Evolutionary conservation across 1,284 basidiomycete genomes (phyloP).

Genomic region (Butyriboletus appendiculatus): DNA sequence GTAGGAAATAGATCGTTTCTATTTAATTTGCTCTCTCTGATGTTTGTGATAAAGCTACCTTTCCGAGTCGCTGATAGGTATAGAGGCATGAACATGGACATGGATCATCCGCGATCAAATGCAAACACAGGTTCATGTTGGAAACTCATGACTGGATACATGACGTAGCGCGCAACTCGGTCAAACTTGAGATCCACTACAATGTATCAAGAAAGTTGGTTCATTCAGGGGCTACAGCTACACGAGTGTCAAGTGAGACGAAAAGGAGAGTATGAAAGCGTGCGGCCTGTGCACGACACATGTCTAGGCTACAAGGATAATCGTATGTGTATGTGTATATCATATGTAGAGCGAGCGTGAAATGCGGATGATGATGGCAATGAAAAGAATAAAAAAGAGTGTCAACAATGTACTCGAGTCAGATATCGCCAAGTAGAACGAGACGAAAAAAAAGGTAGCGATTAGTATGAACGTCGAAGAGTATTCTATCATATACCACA

Average conservation of each 20-base stretch:
- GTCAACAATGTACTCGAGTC: constrained; percentile 1
- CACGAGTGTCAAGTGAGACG: not conserved
- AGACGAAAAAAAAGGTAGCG: not conserved
- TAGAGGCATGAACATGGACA: not conserved
- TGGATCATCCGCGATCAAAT: no score
- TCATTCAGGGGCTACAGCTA: constrained; percentile 16
- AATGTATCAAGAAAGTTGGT: not conserved
- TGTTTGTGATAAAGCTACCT: not conserved
- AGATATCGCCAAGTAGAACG: not conserved
- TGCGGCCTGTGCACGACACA: not conserved
- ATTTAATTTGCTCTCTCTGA: no score
- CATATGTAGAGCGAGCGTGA: constrained; percentile 1
- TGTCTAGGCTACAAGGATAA: constrained; percentile 19
- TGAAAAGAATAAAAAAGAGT: not conserved
- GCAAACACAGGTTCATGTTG: no score
- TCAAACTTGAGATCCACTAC: no score
- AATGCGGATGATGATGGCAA: not conserved
- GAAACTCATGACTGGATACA: no score
- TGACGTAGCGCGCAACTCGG: no score
- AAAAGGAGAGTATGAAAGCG: constrained; percentile 6
- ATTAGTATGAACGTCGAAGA: constrained; percentile 23
- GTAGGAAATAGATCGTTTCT: not conserved
- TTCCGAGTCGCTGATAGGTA: not conserved
- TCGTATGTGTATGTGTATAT: not conserved
- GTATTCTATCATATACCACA: not conserved